phyloP scores from a whole-genome alignment of 225 moss, liverwort and hornwort species.

The Straminergon stramineum region DNA sequence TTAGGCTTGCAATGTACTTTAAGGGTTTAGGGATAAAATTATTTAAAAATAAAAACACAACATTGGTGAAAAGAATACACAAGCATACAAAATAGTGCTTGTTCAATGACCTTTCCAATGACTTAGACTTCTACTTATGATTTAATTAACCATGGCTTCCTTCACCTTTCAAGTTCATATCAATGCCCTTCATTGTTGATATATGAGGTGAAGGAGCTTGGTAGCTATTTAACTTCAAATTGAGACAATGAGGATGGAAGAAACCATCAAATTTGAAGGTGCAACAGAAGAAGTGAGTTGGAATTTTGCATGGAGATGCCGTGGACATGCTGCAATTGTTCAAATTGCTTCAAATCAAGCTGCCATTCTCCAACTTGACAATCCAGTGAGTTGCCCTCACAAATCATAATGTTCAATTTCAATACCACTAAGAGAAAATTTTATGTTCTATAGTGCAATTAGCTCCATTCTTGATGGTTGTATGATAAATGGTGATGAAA shows the following conservation, averaged over 20 bases:
- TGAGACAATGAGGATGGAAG: neutral
- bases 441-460: neutral
- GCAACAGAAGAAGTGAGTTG: neutral
- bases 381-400: neutral
- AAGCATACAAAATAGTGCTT: neutral
- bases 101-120: neutral
- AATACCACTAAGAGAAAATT: neutral
- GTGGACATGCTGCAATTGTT: slow-evolving; percentile 33
- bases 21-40: neutral
- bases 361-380: slow-evolving; percentile 44
- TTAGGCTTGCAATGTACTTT: neutral
- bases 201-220: neutral
- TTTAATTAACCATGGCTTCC: no score
- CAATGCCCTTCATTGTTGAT: neutral
- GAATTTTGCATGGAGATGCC: slow-evolving; percentile 30
- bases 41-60: neutral
- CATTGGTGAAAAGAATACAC: neutral
- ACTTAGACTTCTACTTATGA: no score
- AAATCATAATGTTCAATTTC: neutral
- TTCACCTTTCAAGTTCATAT: neutral
- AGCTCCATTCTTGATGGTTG: accelerated
- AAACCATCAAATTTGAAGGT: neutral
- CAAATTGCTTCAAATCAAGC: slow-evolving; percentile 60
- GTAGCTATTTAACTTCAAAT: neutral
- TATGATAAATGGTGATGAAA: neutral